phyloP scores from a whole-genome alignment of 2,329 filamentous ascomycete species.

The Gnomoniopsis sp. region DNA sequence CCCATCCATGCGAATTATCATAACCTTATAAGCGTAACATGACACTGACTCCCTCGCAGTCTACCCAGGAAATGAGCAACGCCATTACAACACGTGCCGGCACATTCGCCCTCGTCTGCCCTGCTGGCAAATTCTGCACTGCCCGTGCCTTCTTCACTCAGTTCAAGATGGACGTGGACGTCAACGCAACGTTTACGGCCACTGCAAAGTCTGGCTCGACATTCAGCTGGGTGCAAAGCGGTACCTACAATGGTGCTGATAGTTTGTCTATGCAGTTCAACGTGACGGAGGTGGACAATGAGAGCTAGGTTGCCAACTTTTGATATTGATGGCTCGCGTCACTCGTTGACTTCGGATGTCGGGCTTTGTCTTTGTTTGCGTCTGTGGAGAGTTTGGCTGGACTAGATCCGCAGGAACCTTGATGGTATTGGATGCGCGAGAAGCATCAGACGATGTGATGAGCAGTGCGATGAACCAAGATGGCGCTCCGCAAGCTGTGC shows the following conservation, averaged over 20 bases:
- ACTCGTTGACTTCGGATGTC: background rate
- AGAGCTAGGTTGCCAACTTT: background rate
- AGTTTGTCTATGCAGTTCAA: slow-evolving; percentile 16
- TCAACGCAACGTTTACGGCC: slow-evolving; percentile 17
- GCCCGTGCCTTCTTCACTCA: slow-evolving; percentile 18
- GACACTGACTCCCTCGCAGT: background rate
- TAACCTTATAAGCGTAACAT: background rate
- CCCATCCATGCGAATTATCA: background rate
- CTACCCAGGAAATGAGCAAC: slow-evolving; percentile 4
- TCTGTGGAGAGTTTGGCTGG: background rate
- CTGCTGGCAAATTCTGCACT: slow-evolving; percentile 18
- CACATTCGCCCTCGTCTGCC: slow-evolving; percentile 18
- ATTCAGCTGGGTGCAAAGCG: slow-evolving; percentile 17
- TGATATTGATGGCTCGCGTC: background rate
- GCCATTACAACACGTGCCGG: slow-evolving; percentile 15
- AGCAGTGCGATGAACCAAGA: background rate
- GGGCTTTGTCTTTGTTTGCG: background rate
- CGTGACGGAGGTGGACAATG: slow-evolving; percentile 15
- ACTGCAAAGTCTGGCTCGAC: slow-evolving; percentile 13
- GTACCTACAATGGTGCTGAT: slow-evolving; percentile 15
- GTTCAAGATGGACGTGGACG: slow-evolving; percentile 19
- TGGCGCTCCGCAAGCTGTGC: no score
- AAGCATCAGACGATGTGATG: background rate
- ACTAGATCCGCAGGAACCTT: background rate
- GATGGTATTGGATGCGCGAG: background rate